Base-by-base conservation (phyloP, 176 grass and related monocot genomes). In the Rhipidocladum racemiflorum region DNA sequence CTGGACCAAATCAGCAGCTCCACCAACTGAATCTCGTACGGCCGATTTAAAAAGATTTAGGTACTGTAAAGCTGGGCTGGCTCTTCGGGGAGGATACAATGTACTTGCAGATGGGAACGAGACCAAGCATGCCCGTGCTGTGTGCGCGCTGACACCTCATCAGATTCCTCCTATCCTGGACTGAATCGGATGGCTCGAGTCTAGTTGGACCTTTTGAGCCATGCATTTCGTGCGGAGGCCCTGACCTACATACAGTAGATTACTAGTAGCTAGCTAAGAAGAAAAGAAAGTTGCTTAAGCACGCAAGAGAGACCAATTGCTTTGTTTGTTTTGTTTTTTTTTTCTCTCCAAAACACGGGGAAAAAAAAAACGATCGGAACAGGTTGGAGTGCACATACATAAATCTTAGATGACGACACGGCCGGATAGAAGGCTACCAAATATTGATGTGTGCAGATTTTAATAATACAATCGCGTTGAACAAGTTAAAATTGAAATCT, bases 1-100 rank as follows among this genome's bases (percentile, higher is more conserved):
- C 4, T 60, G 72, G 65, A 84, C 76, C 56, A 62, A 55, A 89
- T 89, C 91, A 53, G 78, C 63, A 16, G 61, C 24, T 39, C 61
- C 84, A 89, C 46, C 87, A 48, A 84, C 84, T 54, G 48, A 77
- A 84, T 88, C 78, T 83, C n/a, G 72, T 89, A 89, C 87, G 83
- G 77, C 18, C 34, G 83, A 85, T 85, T 81, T 70, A 3, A 55
- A 21, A 64, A 63, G 82, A 85, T 85, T 61, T 54, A 29, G 9
- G 63, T 66, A 75, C 77, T 49, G 77, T 54, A 67, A 27, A 46
- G 73, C 24, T 13, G 38, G 70, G 14, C 43, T 9, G 55, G 55
- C 10, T 12, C 28, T 24, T 25, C 17, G 9, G 9, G 21, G 0
- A 38, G 73, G 65, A 78, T 78, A n/a, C 83, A 42, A n/a, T 78